Evolutionary conservation across 495 filamentous ascomycete genomes (phyloP), one percentile per base, ranked within the genome.

Genomic region (Podospora appendiculata): DNA sequence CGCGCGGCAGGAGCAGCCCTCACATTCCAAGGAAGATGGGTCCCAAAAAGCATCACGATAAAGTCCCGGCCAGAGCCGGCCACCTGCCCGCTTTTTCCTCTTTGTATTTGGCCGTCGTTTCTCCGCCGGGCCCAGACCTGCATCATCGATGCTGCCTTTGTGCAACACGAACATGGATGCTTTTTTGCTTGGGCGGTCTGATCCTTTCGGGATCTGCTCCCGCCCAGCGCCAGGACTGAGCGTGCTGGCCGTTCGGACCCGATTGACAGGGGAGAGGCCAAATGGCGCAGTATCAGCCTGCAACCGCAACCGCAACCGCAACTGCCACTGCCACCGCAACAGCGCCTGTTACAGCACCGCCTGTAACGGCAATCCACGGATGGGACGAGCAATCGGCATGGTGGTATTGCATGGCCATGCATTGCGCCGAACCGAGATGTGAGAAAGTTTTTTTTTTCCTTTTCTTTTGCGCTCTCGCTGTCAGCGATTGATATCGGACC

Each of bases 221-320:
- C 41, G 11, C 41, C 8, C 16, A 35, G 32, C 36, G 10, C 3
- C 3, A 38, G 36, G 9, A 38, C 36, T 13, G 36, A 38, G 13
- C 9, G 3, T 38, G 36, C 2, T 38, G n/a, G 34, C 19, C 33
- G 47, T 16, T 25, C 19, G 36, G 36, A 11, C 36, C 36, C 36
- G 36, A 38, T 38, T 38, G 36, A 47, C 51, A 51, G 54, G 54
- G 48, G 39, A 35, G 38, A 49, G 2, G 25, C 25, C 25, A 64
- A 64, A 64, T 64, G 52, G 56, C 58, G 59, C 58, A 59, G 41
- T 41, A 38, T 51, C 48, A 43, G 8, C 18, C 18, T 43, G 14
- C 14, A 43, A 16, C 14, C 4, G 38, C 38, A 42, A 43, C 18
- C 16, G 14, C 14, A 43, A 16, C 14, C 4, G 38, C 38, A 42